Conservation (phyloP, 176 grass and related monocot genomes). For the maize (Zea mays) region DNA sequence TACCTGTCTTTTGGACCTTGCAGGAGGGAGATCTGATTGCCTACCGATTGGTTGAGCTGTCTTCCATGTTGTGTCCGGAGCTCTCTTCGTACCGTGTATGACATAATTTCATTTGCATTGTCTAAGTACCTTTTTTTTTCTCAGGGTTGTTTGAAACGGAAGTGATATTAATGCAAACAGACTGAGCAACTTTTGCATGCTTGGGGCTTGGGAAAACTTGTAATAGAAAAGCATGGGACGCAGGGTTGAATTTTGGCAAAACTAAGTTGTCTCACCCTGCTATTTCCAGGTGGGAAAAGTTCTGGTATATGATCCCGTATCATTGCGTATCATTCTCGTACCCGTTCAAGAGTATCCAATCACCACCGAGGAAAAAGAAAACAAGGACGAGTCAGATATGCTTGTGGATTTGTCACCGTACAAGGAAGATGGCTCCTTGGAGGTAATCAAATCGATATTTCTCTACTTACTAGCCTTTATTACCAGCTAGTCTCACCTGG, state of each 20-base stretch:
- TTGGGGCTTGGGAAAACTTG: background rate
- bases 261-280: conserved; percentile 15
- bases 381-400: conserved; percentile 42
- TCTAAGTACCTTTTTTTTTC: background rate
- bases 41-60: conserved; percentile 83
- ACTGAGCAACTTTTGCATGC: background rate
- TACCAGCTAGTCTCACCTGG: background rate
- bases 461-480: conserved; percentile 11
- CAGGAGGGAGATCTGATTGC: conserved; percentile 87
- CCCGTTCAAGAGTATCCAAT: conserved; percentile 75
- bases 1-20: conserved; percentile 13
- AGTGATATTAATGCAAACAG: background rate
- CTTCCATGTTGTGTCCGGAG: conserved; percentile 84
- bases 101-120: conserved; percentile 19
- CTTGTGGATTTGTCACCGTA: conserved; percentile 50
- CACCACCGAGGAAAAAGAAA: conserved; percentile 28
- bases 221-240: background rate
- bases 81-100: conserved; percentile 81
- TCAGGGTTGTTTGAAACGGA: conserved; percentile 28
- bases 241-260: background rate
- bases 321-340: conserved; percentile 64
- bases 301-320: conserved; percentile 68
- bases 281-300: conserved; percentile 81
- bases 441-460: conserved; percentile 48
- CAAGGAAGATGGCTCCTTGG: conserved; percentile 90